These are phyloP conservation scores for Tolypocladium pustulatum DNA, from an alignment of 2,329 filamentous ascomycete genomes.

Conservation along the genomic window DNA sequence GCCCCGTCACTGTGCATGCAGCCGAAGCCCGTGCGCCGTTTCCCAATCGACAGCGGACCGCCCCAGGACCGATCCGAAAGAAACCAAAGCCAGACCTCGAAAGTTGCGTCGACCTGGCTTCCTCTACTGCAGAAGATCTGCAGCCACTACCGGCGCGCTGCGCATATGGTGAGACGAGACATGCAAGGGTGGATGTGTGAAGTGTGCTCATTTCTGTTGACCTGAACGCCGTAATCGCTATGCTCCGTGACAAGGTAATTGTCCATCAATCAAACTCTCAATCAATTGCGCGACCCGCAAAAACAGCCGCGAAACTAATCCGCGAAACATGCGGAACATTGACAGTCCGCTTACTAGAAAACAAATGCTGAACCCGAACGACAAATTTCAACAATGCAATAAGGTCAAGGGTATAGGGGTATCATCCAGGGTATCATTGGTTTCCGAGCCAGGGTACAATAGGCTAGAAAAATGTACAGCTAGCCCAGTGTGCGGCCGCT, in stretches of 20 bases:
- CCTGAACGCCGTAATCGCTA: constrained; percentile 29
- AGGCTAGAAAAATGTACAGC: constrained; percentile 6
- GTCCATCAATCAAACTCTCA: constrained; percentile 8
- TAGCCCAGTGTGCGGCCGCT: constrained; percentile 42
- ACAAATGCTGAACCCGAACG: not conserved
- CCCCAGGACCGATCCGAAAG: not conserved
- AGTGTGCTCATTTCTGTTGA: constrained; percentile 6
- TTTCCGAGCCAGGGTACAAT: not conserved
- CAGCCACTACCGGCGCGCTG: not conserved
- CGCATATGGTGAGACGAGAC: not conserved
- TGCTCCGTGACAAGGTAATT: constrained; percentile 25
- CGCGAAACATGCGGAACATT: not conserved
- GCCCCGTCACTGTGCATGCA: not conserved
- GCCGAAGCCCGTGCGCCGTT: not conserved
- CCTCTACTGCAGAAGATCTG: not conserved
- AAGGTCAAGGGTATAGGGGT: constrained; percentile 14
- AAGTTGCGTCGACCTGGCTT: not conserved
- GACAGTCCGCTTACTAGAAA: not conserved
- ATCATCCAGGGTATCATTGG: constrained; percentile 9
- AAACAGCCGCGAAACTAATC: constrained; percentile 9
- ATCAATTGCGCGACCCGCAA: constrained; percentile 7
- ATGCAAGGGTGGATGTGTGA: not conserved
- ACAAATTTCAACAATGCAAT: constrained; percentile 5
- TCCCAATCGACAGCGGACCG: not conserved
- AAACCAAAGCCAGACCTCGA: not conserved